Evolutionary conservation across 208 protist species (phyloP), one percentile per base, ranked within the genome.

Genomic region (Leishmania tropica): DNA sequence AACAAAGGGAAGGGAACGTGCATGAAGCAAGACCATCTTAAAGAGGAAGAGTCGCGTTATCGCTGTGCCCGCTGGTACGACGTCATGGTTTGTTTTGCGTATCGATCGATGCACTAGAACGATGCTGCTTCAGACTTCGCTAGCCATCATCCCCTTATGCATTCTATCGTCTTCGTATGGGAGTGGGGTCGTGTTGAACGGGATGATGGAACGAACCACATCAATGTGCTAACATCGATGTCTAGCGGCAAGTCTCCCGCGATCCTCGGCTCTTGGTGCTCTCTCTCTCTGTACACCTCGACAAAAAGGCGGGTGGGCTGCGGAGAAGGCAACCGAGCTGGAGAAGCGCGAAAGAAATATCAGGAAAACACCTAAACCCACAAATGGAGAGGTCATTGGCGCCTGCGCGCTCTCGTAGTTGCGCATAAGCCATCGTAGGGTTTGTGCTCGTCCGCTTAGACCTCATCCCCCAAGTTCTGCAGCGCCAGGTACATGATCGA

Each of bases 401-500:
- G 68, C 10, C 0, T 51, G 24, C 0, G 68, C 19, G 37, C 40
- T 67, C 60, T 40, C 4, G 67, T 72, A 40, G 10, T 37, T 53
- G 21, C 11, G 7, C 40, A 73, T 6, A 73, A 73, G 37, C 24
- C 8, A 73, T 73, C 28, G 7, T 51, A 35, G 45, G 13, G 15
- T 62, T 37, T 62, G 17, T 10, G n/a, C 31, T 15, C 21, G 48
- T 45, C 74, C 17, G 40, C 3, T 77, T 65, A 80, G 4, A 81
- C 78, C 48, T 87, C 70, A 40, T 89, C 88, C 31, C 89, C 84
- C 3, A 93, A 82, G 47, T 95, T 91, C 77, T 93, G 85, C 21
- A 93, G 76, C 5, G 91, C 89, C 1, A 94, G 76, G 79, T 94
- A 96, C 86, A 93, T 89, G 76, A 96, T 93, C 21, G 93, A 88